Base-by-base conservation (phyloP, 371 early-diverging fungal species). In the Batrachochytrium dendrobatidis region DNA sequence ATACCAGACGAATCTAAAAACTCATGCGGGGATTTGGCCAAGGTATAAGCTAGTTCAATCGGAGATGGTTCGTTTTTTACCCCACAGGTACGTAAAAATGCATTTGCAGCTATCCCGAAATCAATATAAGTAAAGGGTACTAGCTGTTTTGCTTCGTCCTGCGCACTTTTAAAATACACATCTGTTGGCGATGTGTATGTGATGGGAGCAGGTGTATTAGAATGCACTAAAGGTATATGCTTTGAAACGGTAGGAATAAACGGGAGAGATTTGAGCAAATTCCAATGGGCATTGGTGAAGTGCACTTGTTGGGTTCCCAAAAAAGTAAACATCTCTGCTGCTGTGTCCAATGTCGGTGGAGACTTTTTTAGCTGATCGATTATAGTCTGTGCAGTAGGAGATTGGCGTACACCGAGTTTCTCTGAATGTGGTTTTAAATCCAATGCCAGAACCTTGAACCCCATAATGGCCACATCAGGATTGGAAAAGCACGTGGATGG, bases 61-160 rank as follows among this genome's bases (percentile, higher is more conserved):
- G 88, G 85, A 0, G 86, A 79, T 0, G 93, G 95, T 46, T 91
- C 91, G 50, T 89, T 86, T 55, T 85, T 85, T 33, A 91, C 90
- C 45, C 95, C 95, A 60, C 93, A 92, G 0, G 85, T 74, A 17
- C 86, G 80, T 39, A 94, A 67, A 58, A 94, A 94, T 18, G 79
- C 66, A 60, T 90, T 86, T 6, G 89, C 90, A 0, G 69, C 45
- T 0, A 70, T 55, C 0, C 91, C 91, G 74, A 90, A 93, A 64
- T 87, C 84, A 48, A 89, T 79, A 51, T 79, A 84, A 0, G 69
- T 66, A 68, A 91, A 84, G 34, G 46, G 56, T 3, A 44, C 31
- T 24, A 87, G 73, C 31, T 82, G 77, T 25, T 73, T 76, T 80
- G 32, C 63, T 66, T 12, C 61, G 30, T 26, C 55, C 3, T 53